Evolutionary conservation across 106 monocot genomes (phyloP).

Genomic region (Ottelia alismoides): DNA sequence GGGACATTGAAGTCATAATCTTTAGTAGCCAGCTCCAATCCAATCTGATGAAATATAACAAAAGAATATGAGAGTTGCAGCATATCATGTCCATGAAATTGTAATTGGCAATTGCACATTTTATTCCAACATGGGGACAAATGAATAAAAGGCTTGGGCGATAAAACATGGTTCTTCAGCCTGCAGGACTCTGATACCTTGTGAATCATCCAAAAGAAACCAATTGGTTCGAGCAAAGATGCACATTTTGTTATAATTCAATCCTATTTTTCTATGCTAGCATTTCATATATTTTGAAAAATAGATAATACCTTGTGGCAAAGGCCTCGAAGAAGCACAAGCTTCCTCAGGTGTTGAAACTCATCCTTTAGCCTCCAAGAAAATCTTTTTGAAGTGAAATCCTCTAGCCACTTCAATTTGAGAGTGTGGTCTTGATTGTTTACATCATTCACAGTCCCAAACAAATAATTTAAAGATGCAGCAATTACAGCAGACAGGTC

Average conservation of each 20-base stretch:
- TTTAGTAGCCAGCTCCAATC: conserved; percentile 62
- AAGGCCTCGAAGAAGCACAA: conserved; percentile 65
- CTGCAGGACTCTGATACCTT: too few relatives aligned
- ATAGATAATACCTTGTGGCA: conserved; percentile 86
- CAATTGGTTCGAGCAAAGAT: too few relatives aligned
- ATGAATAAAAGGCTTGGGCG: too few relatives aligned
- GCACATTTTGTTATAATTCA: too few relatives aligned
- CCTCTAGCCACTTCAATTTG: conserved; percentile 54
- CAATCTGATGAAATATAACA: conserved; percentile 35
- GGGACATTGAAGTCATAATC: conserved; percentile 68
- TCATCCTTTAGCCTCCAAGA: conserved; percentile 59
- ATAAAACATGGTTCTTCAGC: too few relatives aligned
- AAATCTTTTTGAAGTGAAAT: conserved; percentile 57
- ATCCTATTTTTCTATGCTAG: too few relatives aligned
- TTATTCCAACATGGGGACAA: too few relatives aligned
- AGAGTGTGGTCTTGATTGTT: conserved; percentile 33
- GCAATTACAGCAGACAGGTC: conserved; percentile 48
- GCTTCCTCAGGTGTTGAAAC: conserved; percentile 64
- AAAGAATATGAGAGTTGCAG: too few relatives aligned
- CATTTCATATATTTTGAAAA: too few relatives aligned
- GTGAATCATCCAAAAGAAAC: too few relatives aligned
- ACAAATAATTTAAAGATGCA: conserved; percentile 60
- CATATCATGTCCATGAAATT: too few relatives aligned
- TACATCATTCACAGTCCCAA: conserved; percentile 36
- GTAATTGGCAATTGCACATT: too few relatives aligned